Conservation (phyloP, 768 basidiomycete species). For the Vishniacozyma victoriae region DNA sequence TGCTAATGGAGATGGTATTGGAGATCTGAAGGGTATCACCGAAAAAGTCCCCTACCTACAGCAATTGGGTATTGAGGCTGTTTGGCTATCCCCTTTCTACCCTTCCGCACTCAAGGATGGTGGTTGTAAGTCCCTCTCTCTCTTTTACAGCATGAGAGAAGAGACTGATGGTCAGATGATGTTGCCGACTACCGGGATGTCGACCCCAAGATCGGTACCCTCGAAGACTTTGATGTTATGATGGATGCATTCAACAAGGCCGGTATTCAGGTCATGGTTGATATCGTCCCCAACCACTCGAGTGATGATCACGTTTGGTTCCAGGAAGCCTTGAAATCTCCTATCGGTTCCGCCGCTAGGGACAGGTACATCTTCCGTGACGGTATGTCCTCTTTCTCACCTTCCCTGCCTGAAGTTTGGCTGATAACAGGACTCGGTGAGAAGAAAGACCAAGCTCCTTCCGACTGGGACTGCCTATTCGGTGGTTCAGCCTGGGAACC, state of each 20-base stretch:
- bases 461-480: constrained; percentile 31
- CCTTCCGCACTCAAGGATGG: constrained; percentile 38
- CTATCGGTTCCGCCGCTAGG: constrained; percentile 23
- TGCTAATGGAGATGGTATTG: constrained; percentile 35
- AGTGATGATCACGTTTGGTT: constrained; percentile 40
- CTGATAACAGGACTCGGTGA: constrained; percentile 8
- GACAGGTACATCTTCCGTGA: constrained; percentile 36
- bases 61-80: constrained; percentile 28
- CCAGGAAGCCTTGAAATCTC: constrained; percentile 29
- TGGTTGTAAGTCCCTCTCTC: constrained; percentile 30
- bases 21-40: constrained; percentile 35
- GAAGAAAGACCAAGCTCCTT: constrained; percentile 23
- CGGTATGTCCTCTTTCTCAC: constrained; percentile 14
- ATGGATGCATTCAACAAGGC: constrained; percentile 17
- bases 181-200: constrained; percentile 39
- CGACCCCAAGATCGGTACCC: constrained; percentile 34
- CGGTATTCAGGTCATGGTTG: constrained; percentile 32
- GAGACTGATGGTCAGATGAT: constrained; percentile 19
- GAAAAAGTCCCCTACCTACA: constrained; percentile 29
- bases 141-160: background rate
- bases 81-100: constrained; percentile 39
- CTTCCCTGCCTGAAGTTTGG: background rate
- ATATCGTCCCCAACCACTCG: constrained; percentile 41
- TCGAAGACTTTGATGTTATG: constrained; percentile 39
- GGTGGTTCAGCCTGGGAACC: constrained; percentile 36